These are phyloP conservation scores for Penicillium hesseltinei DNA, from an alignment of 2,329 filamentous ascomycete species.

Conservation along the genomic window DNA sequence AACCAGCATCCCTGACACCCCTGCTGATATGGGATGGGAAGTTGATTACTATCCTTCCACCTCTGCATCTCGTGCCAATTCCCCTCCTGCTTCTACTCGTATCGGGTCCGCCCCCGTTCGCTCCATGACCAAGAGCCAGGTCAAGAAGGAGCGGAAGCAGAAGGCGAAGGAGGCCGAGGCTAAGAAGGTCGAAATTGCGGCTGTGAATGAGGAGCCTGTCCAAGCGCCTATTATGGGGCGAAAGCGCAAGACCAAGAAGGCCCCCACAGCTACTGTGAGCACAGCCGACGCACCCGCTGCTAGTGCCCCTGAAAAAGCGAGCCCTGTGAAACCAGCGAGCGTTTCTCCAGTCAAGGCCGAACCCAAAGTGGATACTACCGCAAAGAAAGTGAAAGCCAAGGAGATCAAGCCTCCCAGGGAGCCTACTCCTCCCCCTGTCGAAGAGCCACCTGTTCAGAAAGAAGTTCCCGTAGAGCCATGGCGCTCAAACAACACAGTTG, in stretches of 20 bases:
- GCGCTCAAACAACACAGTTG: constrained; percentile 41
- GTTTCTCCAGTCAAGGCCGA: constrained; percentile 24
- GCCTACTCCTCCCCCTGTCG: constrained; percentile 16
- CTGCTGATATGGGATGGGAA: constrained; percentile 59
- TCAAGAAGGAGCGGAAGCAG: constrained; percentile 58
- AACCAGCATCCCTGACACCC: constrained; percentile 59
- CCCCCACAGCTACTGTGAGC: constrained; percentile 31
- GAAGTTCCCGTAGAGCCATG: constrained; percentile 32
- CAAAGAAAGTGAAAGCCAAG: constrained; percentile 26
- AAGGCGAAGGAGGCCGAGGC: constrained; percentile 49
- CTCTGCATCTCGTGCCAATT: constrained; percentile 60
- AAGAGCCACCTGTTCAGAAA: constrained; percentile 23
- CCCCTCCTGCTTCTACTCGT: constrained; percentile 52
- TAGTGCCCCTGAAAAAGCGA: constrained; percentile 14
- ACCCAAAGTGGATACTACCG: constrained; percentile 19
- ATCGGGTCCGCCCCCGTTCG: constrained; percentile 60
- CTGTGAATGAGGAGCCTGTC: constrained; percentile 50
- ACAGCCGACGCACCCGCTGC: constrained; percentile 12
- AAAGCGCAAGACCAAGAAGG: constrained; percentile 59
- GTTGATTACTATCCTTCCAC: constrained; percentile 58
- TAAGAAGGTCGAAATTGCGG: constrained; percentile 42
- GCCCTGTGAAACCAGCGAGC: constrained; percentile 14
- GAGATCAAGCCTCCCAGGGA: constrained; percentile 25
- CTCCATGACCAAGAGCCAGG: constrained; percentile 60
- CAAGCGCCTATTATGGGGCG: constrained; percentile 63